Percentiles rank a stretch among this genome's conserved stretches.
Conservation (phyloP, 139 green algal species). For the Tetradesmus obliquus region DNA sequence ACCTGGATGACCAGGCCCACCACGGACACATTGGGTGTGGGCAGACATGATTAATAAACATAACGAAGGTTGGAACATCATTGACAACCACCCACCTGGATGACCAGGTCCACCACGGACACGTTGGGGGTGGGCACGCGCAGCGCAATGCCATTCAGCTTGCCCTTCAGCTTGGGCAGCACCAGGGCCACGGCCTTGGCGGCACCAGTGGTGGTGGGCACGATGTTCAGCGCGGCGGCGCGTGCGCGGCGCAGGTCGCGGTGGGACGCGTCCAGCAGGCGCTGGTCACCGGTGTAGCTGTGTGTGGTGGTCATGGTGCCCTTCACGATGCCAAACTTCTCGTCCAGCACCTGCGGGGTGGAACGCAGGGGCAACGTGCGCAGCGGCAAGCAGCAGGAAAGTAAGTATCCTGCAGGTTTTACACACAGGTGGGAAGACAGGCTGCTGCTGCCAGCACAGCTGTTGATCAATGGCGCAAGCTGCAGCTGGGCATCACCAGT, state of each 20-base stretch:
- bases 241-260: constrained; percentile 97
- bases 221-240: constrained; percentile 98
- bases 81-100: constrained; percentile 77
- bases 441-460: background rate
- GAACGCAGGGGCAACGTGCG: constrained; percentile 63
- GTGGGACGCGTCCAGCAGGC: constrained; percentile 98
- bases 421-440: background rate
- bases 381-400: constrained; percentile 15
- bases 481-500: background rate
- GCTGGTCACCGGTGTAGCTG: constrained; percentile 99
- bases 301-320: constrained; percentile 99
- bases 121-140: constrained; percentile 99
- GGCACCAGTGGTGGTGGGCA: constrained; percentile 98
- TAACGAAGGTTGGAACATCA: background rate
- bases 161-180: constrained; percentile 94
- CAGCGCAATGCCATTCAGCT: constrained; percentile 98
- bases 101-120: constrained; percentile 98
- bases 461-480: background rate
- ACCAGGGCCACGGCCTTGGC: constrained; percentile 99
- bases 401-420: background rate
- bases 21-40: constrained; percentile 98
- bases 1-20: constrained; percentile 98
- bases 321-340: constrained; percentile 99
- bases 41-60: constrained; percentile 72
- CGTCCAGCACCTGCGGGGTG: constrained; percentile 97